These are phyloP conservation scores for Fusarium devonianum DNA, from an alignment of 2,329 filamentous ascomycete species.

Conservation along the genomic window DNA sequence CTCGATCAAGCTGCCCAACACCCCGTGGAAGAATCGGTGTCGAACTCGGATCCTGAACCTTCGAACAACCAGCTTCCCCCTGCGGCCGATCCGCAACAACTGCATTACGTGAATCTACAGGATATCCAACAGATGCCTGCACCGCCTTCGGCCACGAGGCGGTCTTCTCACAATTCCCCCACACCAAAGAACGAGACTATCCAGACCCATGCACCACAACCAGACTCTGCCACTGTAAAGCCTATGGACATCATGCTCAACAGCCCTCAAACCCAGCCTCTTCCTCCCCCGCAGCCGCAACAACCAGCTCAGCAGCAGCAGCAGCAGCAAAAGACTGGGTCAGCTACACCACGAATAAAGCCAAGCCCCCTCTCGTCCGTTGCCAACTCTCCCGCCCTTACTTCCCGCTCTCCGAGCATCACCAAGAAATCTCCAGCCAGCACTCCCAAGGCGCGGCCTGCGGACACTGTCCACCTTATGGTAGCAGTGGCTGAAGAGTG, in stretches of 20 bases:
- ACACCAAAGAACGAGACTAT: slow-evolving; percentile 21
- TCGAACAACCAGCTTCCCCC: slow-evolving; percentile 28
- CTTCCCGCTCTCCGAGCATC: slow-evolving; percentile 50
- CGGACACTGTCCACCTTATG: slow-evolving; percentile 66
- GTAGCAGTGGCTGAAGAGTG: slow-evolving; percentile 80
- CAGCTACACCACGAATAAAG: slow-evolving; percentile 42
- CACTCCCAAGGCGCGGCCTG: slow-evolving; percentile 50
- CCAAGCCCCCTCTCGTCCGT: slow-evolving; percentile 51
- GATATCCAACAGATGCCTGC: slow-evolving; percentile 48
- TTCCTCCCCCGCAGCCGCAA: slow-evolving; percentile 22
- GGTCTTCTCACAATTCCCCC: slow-evolving; percentile 30
- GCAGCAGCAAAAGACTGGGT: slow-evolving; percentile 35
- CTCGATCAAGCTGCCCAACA: slow-evolving; percentile 28
- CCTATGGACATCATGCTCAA: slow-evolving; percentile 40
- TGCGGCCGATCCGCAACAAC: slow-evolving; percentile 36
- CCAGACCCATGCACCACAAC: slow-evolving; percentile 22
- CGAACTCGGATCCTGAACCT: slow-evolving; percentile 20
- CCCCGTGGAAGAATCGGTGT: slow-evolving; percentile 23
- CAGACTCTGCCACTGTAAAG: slow-evolving; percentile 34
- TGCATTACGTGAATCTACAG: slow-evolving; percentile 50
- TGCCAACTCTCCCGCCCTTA: slow-evolving; percentile 52
- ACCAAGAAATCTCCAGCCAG: slow-evolving; percentile 53
- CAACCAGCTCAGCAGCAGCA: slow-evolving; percentile 21
- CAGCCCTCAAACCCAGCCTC: slow-evolving; percentile 22
- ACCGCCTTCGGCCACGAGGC: slow-evolving; percentile 38